A percentile compares a stretch with the other conserved stretches of the same genome.
These are phyloP conservation scores for Tricholoma hemisulphureum DNA, from an alignment of 768 basidiomycete genomes.

Conservation along the genomic window DNA sequence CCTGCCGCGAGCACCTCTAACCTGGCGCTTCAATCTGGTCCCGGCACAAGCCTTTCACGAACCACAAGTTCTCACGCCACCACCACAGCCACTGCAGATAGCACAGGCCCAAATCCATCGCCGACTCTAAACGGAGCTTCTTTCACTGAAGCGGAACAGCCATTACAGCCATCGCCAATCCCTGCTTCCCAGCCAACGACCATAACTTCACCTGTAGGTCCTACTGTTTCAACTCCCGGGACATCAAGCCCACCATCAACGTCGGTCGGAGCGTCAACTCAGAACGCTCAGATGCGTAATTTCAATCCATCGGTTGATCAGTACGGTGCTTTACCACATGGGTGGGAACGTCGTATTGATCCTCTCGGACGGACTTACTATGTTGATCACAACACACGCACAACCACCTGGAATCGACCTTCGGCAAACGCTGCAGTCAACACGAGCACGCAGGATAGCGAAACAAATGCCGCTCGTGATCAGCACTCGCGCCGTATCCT, in stretches of 20 bases:
- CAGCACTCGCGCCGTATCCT: conserved; percentile 83
- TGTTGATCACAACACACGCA: conserved; percentile 97
- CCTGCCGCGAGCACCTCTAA: conserved; percentile 59
- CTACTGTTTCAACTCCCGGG: conserved; percentile 24
- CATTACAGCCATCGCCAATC: conserved; percentile 18
- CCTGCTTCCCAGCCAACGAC: conserved; percentile 30
- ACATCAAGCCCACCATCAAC: conserved; percentile 19
- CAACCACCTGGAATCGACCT: conserved; percentile 97
- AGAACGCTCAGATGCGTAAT: conserved; percentile 63
- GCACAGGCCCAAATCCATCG: conserved; percentile 40
- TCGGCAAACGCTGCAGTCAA: conserved; percentile 76
- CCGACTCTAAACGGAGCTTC: conserved; percentile 31
- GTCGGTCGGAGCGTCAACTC: conserved; percentile 43
- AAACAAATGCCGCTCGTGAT: conserved; percentile 82
- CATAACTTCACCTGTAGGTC: conserved; percentile 18
- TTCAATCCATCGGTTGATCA: conserved; percentile 97
- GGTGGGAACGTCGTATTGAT: conserved; percentile 98
- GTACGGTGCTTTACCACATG: conserved; percentile 82
- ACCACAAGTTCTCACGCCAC: conserved; percentile 68
- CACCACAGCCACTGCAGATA: conserved; percentile 45
- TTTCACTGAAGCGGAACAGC: conserved; percentile 24
- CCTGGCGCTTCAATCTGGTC: conserved; percentile 40
- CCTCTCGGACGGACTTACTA: conserved; percentile 96
- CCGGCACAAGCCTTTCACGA: conserved; percentile 53
- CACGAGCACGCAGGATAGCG: conserved; percentile 64